A percentile compares a stretch with the other conserved stretches of the same genome.
These are phyloP conservation scores for Cardiospermum halicacabum DNA, from an alignment of 345 rosid species.

Conservation along the genomic window DNA sequence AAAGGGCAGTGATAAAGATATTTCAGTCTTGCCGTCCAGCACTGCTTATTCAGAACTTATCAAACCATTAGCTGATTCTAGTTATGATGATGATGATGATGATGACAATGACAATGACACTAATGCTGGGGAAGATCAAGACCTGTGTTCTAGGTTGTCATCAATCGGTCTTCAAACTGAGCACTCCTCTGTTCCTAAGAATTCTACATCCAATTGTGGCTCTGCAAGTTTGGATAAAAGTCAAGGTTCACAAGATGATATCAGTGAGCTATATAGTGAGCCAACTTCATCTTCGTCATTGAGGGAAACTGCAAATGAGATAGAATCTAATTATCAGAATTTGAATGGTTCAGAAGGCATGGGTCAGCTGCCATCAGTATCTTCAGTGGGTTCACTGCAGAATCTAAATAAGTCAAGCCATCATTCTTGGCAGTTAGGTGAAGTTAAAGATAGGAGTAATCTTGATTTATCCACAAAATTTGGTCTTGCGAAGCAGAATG, in stretches of 20 bases:
- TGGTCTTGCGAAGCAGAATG: constrained; percentile 6
- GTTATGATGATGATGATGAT: constrained; percentile 16
- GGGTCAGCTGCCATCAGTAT: constrained; percentile 10
- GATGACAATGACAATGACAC: constrained; percentile 13
- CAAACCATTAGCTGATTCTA: not conserved
- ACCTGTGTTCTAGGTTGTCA: constrained; percentile 19
- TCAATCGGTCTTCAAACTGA: constrained; percentile 18
- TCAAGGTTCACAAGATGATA: constrained; percentile 15
- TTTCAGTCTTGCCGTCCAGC: not conserved
- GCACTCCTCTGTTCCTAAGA: not conserved
- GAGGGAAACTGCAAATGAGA: constrained; percentile 11
- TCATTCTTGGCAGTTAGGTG: constrained; percentile 20
- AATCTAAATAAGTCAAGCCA: constrained; percentile 19
- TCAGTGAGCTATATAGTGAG: constrained; percentile 1
- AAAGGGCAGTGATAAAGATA: constrained; percentile 5
- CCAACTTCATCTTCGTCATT: constrained; percentile 10
- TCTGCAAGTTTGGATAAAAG: not conserved
- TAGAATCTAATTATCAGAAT: constrained; percentile 16
- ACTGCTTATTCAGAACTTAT: constrained; percentile 8
- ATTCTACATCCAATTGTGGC: constrained; percentile 11
- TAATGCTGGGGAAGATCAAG: constrained; percentile 20
- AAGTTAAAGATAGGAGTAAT: constrained; percentile 17
- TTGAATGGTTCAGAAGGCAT: constrained; percentile 5
- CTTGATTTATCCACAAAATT: constrained; percentile 25
- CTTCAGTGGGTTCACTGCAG: constrained; percentile 22